These are phyloP conservation scores for Mycena maculata DNA, from an alignment of 768 basidiomycete species.

Conservation along the genomic window DNA sequence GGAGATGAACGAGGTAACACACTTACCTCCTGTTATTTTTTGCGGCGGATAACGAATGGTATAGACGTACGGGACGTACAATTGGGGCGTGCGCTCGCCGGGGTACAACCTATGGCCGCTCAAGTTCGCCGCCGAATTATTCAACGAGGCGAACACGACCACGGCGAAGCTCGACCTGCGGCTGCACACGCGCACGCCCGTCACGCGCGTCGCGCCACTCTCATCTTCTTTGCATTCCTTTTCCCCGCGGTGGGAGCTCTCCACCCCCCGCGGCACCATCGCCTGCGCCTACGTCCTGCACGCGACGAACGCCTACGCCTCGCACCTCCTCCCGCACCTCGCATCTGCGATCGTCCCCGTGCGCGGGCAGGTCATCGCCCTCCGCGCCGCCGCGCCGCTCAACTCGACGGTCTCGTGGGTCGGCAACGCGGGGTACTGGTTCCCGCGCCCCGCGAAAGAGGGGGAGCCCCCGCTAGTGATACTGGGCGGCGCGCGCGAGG, in stretches of 20 bases:
- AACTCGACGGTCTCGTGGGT: conserved; percentile 60
- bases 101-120: conserved; percentile 83
- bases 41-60: too few species aligned
- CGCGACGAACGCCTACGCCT: conserved; percentile 88
- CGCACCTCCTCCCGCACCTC: conserved; percentile 78
- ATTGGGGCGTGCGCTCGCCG: conserved; percentile 63
- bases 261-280: conserved; percentile 76
- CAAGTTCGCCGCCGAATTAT: conserved; percentile 80
- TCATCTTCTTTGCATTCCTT: conserved; percentile 11
- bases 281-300: conserved; percentile 77
- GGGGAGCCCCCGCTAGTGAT: conserved; percentile 68
- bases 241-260: conserved; percentile 61
- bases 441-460: conserved; percentile 64
- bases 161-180: conserved; percentile 53
- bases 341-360: conserved; percentile 70
- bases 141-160: conserved; percentile 46
- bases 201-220: conserved; percentile 57
- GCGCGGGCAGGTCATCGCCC: conserved; percentile 74
- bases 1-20: conserved; percentile 25
- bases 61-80: conserved; percentile 58
- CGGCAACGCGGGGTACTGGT: conserved; percentile 77
- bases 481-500: conserved; percentile 75
- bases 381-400: conserved; percentile 51
- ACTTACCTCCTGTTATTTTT: background rate
- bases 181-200: conserved; percentile 83